A percentile compares a stretch with the other conserved stretches of the same genome.
Evolutionary conservation across 2,329 filamentous ascomycete genomes (phyloP).

Genomic region (Neofusicoccum ribis): DNA sequence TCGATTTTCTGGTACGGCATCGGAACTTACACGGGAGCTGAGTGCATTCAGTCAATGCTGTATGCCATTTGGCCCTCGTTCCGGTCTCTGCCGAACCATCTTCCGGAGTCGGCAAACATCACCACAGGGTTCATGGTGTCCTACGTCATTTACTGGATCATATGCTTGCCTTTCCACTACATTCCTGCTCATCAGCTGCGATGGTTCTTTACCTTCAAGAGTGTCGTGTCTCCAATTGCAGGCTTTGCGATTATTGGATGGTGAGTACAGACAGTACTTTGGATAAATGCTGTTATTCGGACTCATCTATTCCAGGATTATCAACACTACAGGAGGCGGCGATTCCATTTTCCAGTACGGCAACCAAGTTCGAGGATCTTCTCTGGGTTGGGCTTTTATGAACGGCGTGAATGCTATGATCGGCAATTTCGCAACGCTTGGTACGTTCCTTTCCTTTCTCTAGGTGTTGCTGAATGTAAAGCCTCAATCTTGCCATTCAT

Average conservation of each 20-base stretch:
- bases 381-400: conserved; percentile 32
- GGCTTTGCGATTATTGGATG: conserved; percentile 22
- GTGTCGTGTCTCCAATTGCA: conserved; percentile 24
- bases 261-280: neutral
- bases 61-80: conserved; percentile 27
- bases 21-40: conserved; percentile 31
- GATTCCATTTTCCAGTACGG: conserved; percentile 25
- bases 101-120: conserved; percentile 25
- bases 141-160: conserved; percentile 26
- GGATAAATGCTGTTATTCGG: neutral
- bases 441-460: neutral
- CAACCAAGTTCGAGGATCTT: conserved; percentile 25
- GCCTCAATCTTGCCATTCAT: too few species aligned
- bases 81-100: conserved; percentile 20
- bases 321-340: conserved; percentile 23
- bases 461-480: neutral
- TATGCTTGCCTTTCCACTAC: conserved; percentile 25
- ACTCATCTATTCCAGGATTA: neutral
- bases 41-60: conserved; percentile 30
- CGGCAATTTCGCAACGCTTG: conserved; percentile 32
- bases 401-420: conserved; percentile 32
- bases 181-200: conserved; percentile 24
- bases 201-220: conserved; percentile 27
- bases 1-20: conserved; percentile 39
- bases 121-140: conserved; percentile 22